phyloP scores from a whole-genome alignment of 192 early-diverging fungal species.

The Coemansia sp. region DNA sequence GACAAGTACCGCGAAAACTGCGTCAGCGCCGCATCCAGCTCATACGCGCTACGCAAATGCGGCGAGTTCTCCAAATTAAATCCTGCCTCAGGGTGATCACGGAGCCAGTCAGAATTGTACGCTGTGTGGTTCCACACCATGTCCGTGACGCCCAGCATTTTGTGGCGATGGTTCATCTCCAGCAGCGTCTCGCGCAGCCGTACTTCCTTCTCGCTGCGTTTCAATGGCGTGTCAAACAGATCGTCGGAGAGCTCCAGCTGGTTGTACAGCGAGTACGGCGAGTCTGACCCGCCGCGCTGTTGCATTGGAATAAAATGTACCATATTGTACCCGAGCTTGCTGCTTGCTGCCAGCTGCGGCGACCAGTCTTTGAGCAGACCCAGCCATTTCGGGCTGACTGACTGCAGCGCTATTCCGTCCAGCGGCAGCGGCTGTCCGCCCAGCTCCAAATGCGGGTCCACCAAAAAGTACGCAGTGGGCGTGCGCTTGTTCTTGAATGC shows the following conservation, averaged over 20 bases:
- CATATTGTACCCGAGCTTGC: slow-evolving; percentile 92
- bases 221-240: slow-evolving; percentile 68
- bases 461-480: slow-evolving; percentile 69
- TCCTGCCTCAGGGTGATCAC: slow-evolving; percentile 94
- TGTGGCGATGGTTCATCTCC: slow-evolving; percentile 64
- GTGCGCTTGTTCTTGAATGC: slow-evolving; percentile 40
- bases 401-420: slow-evolving; percentile 86
- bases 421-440: slow-evolving; percentile 65
- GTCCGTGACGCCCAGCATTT: slow-evolving; percentile 82
- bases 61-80: slow-evolving; percentile 95
- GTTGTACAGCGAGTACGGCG: slow-evolving; percentile 96
- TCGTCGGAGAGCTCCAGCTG: slow-evolving; percentile 89
- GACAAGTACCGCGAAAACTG: slow-evolving; percentile 64
- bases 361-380: slow-evolving; percentile 79
- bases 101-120: slow-evolving; percentile 88
- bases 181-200: slow-evolving; percentile 56
- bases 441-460: slow-evolving; percentile 81
- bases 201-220: slow-evolving; percentile 60
- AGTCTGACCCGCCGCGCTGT: slow-evolving; percentile 86
- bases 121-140: slow-evolving; percentile 99
- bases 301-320: slow-evolving; percentile 96
- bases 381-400: slow-evolving; percentile 97
- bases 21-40: slow-evolving; percentile 86
- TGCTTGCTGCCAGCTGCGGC: slow-evolving; percentile 65
- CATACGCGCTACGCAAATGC: slow-evolving; percentile 88